Evolutionary conservation across 805 yeast species (phyloP).

Genomic region (Spathaspora sp.): DNA sequence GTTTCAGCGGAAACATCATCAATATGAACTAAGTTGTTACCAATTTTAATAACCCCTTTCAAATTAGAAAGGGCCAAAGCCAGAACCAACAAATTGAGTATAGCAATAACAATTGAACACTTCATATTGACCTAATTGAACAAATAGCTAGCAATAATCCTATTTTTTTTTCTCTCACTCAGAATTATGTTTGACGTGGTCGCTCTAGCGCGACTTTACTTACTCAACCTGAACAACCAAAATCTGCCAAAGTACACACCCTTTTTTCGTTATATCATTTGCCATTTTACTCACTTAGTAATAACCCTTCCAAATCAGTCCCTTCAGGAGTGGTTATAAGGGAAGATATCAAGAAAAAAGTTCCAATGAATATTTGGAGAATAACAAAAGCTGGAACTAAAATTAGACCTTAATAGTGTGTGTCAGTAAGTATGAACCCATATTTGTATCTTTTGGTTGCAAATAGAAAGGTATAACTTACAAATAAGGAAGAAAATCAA

Average conservation of each 20-base stretch:
- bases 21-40: slow-evolving; percentile 17
- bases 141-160: not conserved
- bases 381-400: slow-evolving; percentile 9
- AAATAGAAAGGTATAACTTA: slow-evolving; percentile 7
- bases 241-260: slow-evolving; percentile 3
- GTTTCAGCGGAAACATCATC: slow-evolving; percentile 31
- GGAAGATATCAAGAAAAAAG: slow-evolving; percentile 5
- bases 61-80: slow-evolving; percentile 25
- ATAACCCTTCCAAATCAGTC: slow-evolving; percentile 3
- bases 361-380: slow-evolving; percentile 8
- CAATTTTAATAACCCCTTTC: slow-evolving; percentile 27
- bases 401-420: slow-evolving; percentile 5
- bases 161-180: not conserved
- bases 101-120: slow-evolving; percentile 12
- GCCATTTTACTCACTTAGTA: not conserved
- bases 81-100: slow-evolving; percentile 17
- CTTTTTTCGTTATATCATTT: not conserved
- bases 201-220: slow-evolving; percentile 5
- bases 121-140: slow-evolving; percentile 14
- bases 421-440: slow-evolving; percentile 2
- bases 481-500: slow-evolving; percentile 9
- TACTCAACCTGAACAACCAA: no score
- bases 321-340: slow-evolving; percentile 5
- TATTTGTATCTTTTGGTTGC: not conserved
- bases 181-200: slow-evolving; percentile 12